A percentile compares a stretch with the other conserved stretches of the same genome.
Conservation (phyloP, 495 filamentous ascomycete species). For the Pyrenopolyporus hunteri region DNA sequence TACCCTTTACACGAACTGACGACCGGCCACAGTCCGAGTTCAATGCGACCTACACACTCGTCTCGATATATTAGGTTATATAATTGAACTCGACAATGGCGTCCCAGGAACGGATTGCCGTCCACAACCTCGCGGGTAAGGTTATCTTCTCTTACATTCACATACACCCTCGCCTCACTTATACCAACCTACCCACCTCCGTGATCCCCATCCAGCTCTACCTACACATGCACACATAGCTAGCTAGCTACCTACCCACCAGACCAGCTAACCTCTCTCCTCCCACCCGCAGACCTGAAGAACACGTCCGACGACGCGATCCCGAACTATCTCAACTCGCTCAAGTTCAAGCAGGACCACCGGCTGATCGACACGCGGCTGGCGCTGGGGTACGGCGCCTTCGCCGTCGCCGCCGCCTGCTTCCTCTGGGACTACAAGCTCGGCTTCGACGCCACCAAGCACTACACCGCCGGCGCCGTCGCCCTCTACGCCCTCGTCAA, state of each 20-base stretch:
- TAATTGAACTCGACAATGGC: constrained; percentile 45
- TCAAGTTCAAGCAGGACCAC: constrained; percentile 83
- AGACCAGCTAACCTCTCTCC: constrained; percentile 22
- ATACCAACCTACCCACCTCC: too few relatives aligned
- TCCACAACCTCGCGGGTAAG: constrained; percentile 71
- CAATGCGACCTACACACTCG: background rate
- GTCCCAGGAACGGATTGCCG: constrained; percentile 64
- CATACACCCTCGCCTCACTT: background rate
- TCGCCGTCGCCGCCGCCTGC: constrained; percentile 75
- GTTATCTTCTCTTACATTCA: background rate
- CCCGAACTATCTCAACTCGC: constrained; percentile 84
- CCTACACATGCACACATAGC: too few relatives aligned
- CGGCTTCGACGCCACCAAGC: constrained; percentile 84
- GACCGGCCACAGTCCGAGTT: background rate
- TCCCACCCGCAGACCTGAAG: constrained; percentile 74
- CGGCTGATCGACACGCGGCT: constrained; percentile 81
- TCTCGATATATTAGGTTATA: background rate
- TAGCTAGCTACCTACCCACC: too few relatives aligned
- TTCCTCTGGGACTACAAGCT: constrained; percentile 92
- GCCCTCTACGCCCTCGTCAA: constrained; percentile 81
- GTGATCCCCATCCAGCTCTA: too few relatives aligned
- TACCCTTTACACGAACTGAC: too few relatives aligned
- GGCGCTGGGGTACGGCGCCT: constrained; percentile 79
- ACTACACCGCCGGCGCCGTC: constrained; percentile 76
- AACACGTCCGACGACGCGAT: constrained; percentile 95